Base-by-base conservation (phyloP, 2,329 filamentous ascomycete genomes). In the Nemania abortiva region DNA sequence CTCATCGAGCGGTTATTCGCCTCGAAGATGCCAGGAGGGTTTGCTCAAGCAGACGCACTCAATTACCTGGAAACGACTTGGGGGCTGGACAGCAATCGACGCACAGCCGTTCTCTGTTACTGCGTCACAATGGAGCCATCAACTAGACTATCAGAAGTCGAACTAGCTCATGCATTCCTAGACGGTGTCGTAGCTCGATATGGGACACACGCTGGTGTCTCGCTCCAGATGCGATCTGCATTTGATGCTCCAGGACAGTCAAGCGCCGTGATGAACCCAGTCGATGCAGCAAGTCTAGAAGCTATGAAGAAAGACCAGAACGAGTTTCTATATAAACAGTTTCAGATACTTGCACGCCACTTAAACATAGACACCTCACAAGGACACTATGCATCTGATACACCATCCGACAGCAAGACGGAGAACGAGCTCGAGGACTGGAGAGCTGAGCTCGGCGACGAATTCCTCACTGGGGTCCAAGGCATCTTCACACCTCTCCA, bases 11-110 rank as follows among this genome's bases (percentile, higher is more conserved):
- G 96, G 74, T 86, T 98, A 80, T 95, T 99, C 53, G 98, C 96
- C 1, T 98, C 96, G 34, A 99, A 98, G 84, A 98, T 99, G 96
- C 96, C 96, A 57, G 96, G 95, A 84, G 96, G 96, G 13, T 55
- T 55, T 55, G 1, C 53, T 22, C 53, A 39, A 22, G 29, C 53
- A 15, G 53, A 55, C 18, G 53, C 53, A 7, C 53, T 37, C 31
- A 34, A 18, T n/a, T 96, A 98, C 79, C 85, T 99, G 55, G 95
- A 98, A 84, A 93, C 92, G 18, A 89, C 94, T 81, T 99, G 95
- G 94, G 96, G 96, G 63, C 85, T 99, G 67, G 94, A 87, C 6
- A 79, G 91, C 27, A 95, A 96, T 22, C 89, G 95, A 77, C 96
- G 99, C 80, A 95, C 98, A 78, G 94, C 95, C 75, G 92, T 93